Evolutionary conservation across 2,329 filamentous ascomycete genomes (phyloP).

Genomic region (Trichoderma afroharzianum): DNA sequence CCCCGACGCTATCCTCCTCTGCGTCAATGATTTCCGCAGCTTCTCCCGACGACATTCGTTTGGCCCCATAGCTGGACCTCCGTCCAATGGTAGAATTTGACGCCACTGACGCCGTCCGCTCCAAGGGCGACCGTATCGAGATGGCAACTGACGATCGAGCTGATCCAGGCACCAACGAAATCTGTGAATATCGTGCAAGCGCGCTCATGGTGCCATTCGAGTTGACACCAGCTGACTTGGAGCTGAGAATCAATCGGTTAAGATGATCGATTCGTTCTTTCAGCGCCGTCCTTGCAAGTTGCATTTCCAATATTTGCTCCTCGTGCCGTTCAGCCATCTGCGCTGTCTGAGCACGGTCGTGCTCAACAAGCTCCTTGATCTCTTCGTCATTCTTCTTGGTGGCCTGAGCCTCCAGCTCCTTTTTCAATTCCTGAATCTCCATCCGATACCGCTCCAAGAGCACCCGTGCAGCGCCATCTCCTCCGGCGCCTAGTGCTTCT

Average conservation of each 20-base stretch:
- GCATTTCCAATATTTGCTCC: constrained; percentile 98
- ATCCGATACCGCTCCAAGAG: constrained; percentile 88
- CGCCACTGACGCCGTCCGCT: constrained; percentile 64
- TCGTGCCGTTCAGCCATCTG: constrained; percentile 86
- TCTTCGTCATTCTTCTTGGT: constrained; percentile 61
- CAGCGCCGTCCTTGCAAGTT: constrained; percentile 87
- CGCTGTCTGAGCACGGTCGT: constrained; percentile 69
- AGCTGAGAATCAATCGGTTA: constrained; percentile 90
- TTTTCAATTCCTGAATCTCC: constrained; percentile 80
- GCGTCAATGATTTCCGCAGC: constrained; percentile 42
- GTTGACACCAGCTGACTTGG: constrained; percentile 94
- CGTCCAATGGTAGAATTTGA: constrained; percentile 60
- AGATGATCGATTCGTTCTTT: constrained; percentile 98
- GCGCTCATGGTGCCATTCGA: constrained; percentile 67
- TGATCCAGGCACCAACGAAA: constrained; percentile 50
- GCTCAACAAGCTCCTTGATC: constrained; percentile 59
- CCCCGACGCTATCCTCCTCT: constrained; percentile 70
- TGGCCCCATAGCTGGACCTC: constrained; percentile 42
- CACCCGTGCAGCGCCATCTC: constrained; percentile 82
- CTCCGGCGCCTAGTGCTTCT: constrained; percentile 74
- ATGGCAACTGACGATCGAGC: constrained; percentile 67
- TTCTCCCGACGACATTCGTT: constrained; percentile 45
- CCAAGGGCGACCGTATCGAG: constrained; percentile 53
- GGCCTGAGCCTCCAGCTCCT: constrained; percentile 78
- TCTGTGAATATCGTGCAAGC: constrained; percentile 61